Conservation (phyloP, 345 rosid species). For the Hypericum perforatum region DNA sequence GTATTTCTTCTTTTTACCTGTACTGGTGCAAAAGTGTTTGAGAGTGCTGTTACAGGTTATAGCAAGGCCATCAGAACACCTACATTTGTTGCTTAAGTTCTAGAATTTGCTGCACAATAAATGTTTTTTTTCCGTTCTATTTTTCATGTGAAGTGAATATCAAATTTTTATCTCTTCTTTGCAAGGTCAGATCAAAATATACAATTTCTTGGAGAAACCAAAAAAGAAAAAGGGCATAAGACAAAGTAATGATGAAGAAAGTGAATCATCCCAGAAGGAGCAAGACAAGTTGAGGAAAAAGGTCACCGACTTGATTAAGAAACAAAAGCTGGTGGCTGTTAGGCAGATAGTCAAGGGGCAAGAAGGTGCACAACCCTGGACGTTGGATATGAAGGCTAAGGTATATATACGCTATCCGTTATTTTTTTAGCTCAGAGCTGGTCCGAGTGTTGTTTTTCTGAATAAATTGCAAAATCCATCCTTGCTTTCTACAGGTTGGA, state of each 20-base stretch:
- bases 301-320: constrained; percentile 66
- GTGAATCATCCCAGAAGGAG: constrained; percentile 30
- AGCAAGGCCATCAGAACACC: too few species aligned
- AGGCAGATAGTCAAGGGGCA: constrained; percentile 66
- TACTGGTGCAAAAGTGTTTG: too few species aligned
- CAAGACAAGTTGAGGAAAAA: constrained; percentile 63
- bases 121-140: constrained; percentile 1
- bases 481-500: constrained; percentile 59
- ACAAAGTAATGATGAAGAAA: constrained; percentile 28
- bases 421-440: constrained; percentile 11
- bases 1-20: too few species aligned
- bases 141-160: not conserved
- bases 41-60: too few species aligned
- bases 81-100: too few species aligned
- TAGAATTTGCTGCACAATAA: too few species aligned
- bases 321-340: constrained; percentile 70
- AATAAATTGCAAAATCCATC: not conserved
- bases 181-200: constrained; percentile 53
- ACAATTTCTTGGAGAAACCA: constrained; percentile 69
- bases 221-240: constrained; percentile 42
- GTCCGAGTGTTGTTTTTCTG: not conserved
- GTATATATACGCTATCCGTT: constrained; percentile 28
- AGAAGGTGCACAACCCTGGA: constrained; percentile 68
- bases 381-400: constrained; percentile 67
- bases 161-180: constrained; percentile 4